A percentile compares a stretch with the other conserved stretches of the same genome.
Conservation (phyloP, 164 flowering plant genomes). For the Aristolochia californica region DNA sequence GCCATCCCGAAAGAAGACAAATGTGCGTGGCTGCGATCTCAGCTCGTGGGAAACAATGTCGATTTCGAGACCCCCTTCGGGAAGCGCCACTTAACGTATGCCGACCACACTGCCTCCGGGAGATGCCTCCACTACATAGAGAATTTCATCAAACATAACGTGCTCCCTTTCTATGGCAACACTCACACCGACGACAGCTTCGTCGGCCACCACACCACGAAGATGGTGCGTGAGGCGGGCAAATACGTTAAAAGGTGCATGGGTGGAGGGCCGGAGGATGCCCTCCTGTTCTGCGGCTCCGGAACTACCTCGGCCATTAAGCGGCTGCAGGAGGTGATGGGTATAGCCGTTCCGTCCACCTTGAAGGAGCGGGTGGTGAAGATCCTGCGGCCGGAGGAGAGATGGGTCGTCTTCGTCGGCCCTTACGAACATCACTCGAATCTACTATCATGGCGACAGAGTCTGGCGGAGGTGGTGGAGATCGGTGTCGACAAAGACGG, state of each 20-base stretch:
- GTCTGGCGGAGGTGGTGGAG: constrained; percentile 26
- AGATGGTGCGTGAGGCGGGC: constrained; percentile 17
- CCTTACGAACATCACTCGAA: constrained; percentile 39
- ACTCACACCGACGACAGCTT: constrained; percentile 19
- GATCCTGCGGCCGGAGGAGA: constrained; percentile 8
- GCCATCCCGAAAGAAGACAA: too few relatives aligned
- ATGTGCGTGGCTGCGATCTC: not conserved
- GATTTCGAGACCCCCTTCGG: constrained; percentile 11
- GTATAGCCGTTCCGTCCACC: constrained; percentile 17
- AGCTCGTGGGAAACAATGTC: not conserved
- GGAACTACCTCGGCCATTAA: constrained; percentile 25
- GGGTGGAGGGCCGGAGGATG: constrained; percentile 17
- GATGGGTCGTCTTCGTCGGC: constrained; percentile 30
- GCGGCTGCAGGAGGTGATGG: constrained; percentile 23
- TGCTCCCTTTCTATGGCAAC: constrained; percentile 18
- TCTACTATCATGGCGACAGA: constrained; percentile 25
- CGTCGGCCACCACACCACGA: constrained; percentile 17
- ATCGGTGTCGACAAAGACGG: constrained; percentile 33
- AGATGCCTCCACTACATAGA: constrained; percentile 13
- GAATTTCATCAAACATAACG: constrained; percentile 7
- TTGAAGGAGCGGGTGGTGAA: constrained; percentile 9
- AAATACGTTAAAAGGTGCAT: constrained; percentile 20
- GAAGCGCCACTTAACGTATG: constrained; percentile 7
- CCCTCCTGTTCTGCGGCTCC: constrained; percentile 15
- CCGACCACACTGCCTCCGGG: constrained; percentile 15